Percentiles rank a stretch among this genome's conserved stretches.
Conservation (phyloP, 768 basidiomycete genomes). For the Boletellus emodensis region DNA sequence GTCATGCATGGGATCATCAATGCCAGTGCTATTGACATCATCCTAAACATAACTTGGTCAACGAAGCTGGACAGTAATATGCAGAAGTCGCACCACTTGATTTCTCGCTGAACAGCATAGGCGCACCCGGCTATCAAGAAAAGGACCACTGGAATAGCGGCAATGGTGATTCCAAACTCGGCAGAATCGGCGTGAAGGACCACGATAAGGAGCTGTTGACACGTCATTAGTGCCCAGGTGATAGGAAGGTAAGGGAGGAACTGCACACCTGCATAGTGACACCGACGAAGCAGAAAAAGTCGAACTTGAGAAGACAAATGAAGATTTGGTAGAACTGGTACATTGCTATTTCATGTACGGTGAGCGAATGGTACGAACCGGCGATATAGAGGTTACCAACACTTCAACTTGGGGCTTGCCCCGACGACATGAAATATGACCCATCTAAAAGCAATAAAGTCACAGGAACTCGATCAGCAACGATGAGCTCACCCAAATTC, state of each 20-base stretch:
- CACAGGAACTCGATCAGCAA: neutral
- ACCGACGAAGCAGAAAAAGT: constrained; percentile 85
- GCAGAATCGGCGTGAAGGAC: constrained; percentile 60
- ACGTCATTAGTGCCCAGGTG: neutral
- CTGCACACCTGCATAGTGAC: constrained; percentile 76
- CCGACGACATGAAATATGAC: constrained; percentile 88
- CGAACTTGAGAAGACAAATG: constrained; percentile 85
- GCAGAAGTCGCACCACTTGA: constrained; percentile 56
- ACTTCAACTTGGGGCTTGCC: constrained; percentile 80
- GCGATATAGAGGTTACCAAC: constrained; percentile 37
- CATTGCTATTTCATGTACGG: constrained; percentile 53
- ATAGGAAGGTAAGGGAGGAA: neutral
- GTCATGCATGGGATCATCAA: constrained; percentile 75
- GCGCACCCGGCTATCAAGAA: constrained; percentile 61
- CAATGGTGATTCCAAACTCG: constrained; percentile 79
- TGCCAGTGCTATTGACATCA: constrained; percentile 68
- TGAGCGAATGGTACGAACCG: neutral
- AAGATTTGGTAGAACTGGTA: constrained; percentile 86
- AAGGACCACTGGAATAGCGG: constrained; percentile 79
- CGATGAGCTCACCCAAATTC: constrained; percentile 70
- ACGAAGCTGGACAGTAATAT: neutral
- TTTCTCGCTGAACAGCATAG: constrained; percentile 72
- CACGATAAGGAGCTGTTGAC: constrained; percentile 70
- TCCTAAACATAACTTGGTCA: constrained; percentile 29
- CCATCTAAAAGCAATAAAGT: constrained; percentile 52